Percentiles rank a stretch among this genome's conserved stretches.
Conservation (phyloP, 2,329 filamentous ascomycete genomes). For the Pseudogymnoascus sp. region DNA sequence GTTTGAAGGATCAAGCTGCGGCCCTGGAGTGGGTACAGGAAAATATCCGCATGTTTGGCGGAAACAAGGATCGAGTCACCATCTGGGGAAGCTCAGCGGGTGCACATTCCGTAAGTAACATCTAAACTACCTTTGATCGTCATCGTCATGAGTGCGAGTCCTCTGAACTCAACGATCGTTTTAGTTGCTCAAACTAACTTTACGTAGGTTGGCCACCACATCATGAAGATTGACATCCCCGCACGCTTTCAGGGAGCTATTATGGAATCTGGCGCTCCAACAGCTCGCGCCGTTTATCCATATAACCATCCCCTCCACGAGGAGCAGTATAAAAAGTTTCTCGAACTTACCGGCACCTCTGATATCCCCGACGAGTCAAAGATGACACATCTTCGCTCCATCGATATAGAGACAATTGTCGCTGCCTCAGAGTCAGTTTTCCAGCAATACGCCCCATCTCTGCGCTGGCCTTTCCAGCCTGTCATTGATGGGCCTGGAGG, state of each 20-base stretch:
- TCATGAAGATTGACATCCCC: conserved; percentile 39
- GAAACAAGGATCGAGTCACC: conserved; percentile 49
- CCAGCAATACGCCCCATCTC: conserved; percentile 33
- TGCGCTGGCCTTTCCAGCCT: conserved; percentile 61
- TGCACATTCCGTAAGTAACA: conserved; percentile 46
- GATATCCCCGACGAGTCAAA: conserved; percentile 38
- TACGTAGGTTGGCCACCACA: conserved; percentile 56
- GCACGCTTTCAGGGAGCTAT: conserved; percentile 45
- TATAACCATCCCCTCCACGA: conserved; percentile 50
- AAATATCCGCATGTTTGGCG: conserved; percentile 54
- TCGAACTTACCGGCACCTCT: conserved; percentile 42
- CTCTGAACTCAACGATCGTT: background rate
- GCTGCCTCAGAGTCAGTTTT: conserved; percentile 39
- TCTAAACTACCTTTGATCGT: background rate
- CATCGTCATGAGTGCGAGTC: conserved; percentile 10
- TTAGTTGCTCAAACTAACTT: conserved; percentile 11
- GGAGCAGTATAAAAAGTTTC: conserved; percentile 48
- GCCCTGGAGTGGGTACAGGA: conserved; percentile 52
- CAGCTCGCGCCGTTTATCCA: conserved; percentile 44
- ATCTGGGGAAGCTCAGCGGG: conserved; percentile 55
- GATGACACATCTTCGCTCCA: conserved; percentile 42
- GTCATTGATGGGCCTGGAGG: conserved; percentile 51
- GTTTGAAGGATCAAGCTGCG: conserved; percentile 53
- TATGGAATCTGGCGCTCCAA: conserved; percentile 49
- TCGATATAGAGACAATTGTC: conserved; percentile 34